Conservation (phyloP, 2,329 filamentous ascomycete species). For the Tolypocladium pustulatum region DNA sequence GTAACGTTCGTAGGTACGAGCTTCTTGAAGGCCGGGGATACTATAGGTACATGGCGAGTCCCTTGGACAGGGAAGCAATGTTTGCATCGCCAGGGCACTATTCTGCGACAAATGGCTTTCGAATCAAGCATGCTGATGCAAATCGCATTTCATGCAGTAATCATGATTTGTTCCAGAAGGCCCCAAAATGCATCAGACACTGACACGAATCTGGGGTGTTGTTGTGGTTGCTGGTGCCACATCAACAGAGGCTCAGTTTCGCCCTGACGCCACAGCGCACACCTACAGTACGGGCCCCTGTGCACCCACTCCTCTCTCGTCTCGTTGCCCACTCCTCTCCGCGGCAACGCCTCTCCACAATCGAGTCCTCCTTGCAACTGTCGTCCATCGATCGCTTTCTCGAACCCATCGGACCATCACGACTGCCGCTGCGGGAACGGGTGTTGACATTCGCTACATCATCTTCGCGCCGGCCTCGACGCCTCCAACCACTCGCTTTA, state of each 20-base stretch:
- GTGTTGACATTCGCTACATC: not conserved
- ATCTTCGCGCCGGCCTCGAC: not conserved
- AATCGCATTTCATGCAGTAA: not conserved
- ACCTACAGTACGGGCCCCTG: not conserved
- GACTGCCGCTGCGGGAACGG: not conserved
- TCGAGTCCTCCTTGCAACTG: not conserved
- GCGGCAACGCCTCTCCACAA: slow-evolving; percentile 6
- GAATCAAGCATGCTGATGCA: not conserved
- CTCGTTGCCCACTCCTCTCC: not conserved
- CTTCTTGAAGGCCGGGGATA: too few species aligned
- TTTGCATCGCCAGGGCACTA: not conserved
- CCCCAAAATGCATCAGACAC: too few species aligned
- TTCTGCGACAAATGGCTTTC: not conserved
- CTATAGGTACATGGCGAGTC: not conserved
- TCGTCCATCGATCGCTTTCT: not conserved
- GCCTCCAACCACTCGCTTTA: not conserved
- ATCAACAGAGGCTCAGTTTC: not conserved
- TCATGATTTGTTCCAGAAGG: not conserved
- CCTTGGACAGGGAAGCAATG: not conserved
- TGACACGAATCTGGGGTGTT: not conserved
- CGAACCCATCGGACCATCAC: not conserved
- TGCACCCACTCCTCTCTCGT: not conserved
- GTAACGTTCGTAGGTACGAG: not conserved
- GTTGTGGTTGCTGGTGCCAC: not conserved
- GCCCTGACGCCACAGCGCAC: not conserved